Evolutionary conservation across 106 monocot species (phyloP), one percentile per base, ranked within the genome.

Genomic region (Allium fistulosum): DNA sequence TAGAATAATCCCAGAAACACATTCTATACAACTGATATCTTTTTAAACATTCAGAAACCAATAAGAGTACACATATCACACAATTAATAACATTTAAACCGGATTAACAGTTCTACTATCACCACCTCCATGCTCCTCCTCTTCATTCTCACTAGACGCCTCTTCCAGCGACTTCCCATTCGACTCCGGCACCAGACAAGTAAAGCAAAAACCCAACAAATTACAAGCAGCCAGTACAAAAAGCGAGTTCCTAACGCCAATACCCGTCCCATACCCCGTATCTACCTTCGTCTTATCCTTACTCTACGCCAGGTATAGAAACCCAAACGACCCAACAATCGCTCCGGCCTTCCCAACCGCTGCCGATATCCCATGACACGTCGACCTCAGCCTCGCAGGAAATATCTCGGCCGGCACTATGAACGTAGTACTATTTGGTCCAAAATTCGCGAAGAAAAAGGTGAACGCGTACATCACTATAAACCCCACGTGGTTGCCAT

Each of bases 391-490:
- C 72, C 91, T 69, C 7, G 91, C 91, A 8, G 91, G 87, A 77
- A 91, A 91, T 26, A 90, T 83, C 86, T 90, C 90, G 2, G 90
- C 90, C 51, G 90, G 86, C 49, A 90, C 90, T 63, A 91, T 84
- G 71, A 92, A 92, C 9, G 92, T 88, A 22, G 92, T 92, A 46
- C 77, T 72, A 58, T 92, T 92, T 17, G 88, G 87, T 17, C 92
- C 92, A 46, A 92, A 92, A 45, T 92, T 92, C 58, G 92, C 92
- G 65, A 90, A 90, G 83, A 90, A 90, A 83, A 90, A 90, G 53
- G 90, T 90, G 57, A 90, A 70, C 1, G 65, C 87, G 71, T 92
- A 92, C 87, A 92, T 73, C 9, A 84, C 67, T 7, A 91, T 45
- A 70, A 91, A 91, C 11, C 86, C 91, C 26, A 86, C 80, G 59